phyloP scores from a whole-genome alignment of 139 green algal species.

The Deuterostichococcus epilithicus region DNA sequence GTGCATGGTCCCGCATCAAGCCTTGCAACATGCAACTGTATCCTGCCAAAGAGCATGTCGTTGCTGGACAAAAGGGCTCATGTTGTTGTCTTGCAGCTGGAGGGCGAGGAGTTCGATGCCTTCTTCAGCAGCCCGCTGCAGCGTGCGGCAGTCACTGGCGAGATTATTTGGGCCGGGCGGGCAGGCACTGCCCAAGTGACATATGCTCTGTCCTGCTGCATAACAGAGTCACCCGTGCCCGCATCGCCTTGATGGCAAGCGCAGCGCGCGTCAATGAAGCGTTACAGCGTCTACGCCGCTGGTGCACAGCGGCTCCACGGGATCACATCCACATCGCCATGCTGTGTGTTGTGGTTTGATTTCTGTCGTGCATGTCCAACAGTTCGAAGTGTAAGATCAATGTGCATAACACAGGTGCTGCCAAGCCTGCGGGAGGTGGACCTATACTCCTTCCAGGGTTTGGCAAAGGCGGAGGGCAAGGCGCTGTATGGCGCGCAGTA shows the following conservation, averaged over 20 bases:
- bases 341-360: too few species aligned
- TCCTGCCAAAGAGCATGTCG: not conserved
- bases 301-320: too few species aligned
- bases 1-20: not conserved
- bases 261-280: too few species aligned
- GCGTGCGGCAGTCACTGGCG: constrained; percentile 71
- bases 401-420: constrained; percentile 17
- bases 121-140: constrained; percentile 72
- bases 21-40: not conserved
- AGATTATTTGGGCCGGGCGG: constrained; percentile 68
- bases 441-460: constrained; percentile 92
- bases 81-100: constrained; percentile 53
- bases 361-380: too few species aligned
- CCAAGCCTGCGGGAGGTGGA: constrained; percentile 87
- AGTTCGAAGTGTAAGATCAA: not conserved
- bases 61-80: not conserved
- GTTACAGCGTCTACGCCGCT: too few species aligned
- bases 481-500: constrained; percentile 63
- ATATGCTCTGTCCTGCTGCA: too few species aligned
- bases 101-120: constrained; percentile 55
- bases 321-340: too few species aligned
- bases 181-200: not conserved
- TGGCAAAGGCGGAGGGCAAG: constrained; percentile 85
- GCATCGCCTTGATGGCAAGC: too few species aligned
- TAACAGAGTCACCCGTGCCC: too few species aligned